Evolutionary conservation across 345 rosid genomes (phyloP).

Genomic region (Bruguiera gymnorhiza): DNA sequence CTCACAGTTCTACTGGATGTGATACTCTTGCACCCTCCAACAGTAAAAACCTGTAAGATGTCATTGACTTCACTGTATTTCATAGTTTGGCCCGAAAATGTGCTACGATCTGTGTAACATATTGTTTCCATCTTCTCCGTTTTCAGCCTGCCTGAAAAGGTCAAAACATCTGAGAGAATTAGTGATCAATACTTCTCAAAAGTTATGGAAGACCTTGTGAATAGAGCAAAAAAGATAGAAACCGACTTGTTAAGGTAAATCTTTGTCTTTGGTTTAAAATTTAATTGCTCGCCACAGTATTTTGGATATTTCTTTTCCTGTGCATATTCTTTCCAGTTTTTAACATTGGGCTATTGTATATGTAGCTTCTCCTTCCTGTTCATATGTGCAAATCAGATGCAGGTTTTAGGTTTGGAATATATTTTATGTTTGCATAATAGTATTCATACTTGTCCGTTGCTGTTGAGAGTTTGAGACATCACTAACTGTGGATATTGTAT

Average conservation of each 20-base stretch:
- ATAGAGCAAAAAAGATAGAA: slow-evolving; percentile 59
- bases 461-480: not conserved
- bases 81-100: not conserved
- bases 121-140: not conserved
- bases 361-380: not conserved
- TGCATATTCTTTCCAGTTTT: not conserved
- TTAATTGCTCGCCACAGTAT: not conserved
- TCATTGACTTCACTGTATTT: slow-evolving; percentile 7
- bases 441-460: not conserved
- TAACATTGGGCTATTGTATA: not conserved
- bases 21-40: slow-evolving; percentile 26
- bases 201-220: slow-evolving; percentile 57
- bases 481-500: too few species aligned
- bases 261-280: not conserved
- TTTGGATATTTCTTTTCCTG: not conserved
- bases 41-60: slow-evolving; percentile 55
- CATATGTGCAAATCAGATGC: not conserved
- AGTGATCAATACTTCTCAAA: slow-evolving; percentile 50
- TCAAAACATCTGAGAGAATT: slow-evolving; percentile 35
- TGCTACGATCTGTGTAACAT: not conserved
- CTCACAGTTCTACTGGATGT: slow-evolving; percentile 29
- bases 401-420: not conserved
- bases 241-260: slow-evolving; percentile 55
- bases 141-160: slow-evolving; percentile 44
- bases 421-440: too few species aligned